These are phyloP conservation scores for Penicillium sp. DNA, from an alignment of 2,329 filamentous ascomycete species.

Conservation along the genomic window DNA sequence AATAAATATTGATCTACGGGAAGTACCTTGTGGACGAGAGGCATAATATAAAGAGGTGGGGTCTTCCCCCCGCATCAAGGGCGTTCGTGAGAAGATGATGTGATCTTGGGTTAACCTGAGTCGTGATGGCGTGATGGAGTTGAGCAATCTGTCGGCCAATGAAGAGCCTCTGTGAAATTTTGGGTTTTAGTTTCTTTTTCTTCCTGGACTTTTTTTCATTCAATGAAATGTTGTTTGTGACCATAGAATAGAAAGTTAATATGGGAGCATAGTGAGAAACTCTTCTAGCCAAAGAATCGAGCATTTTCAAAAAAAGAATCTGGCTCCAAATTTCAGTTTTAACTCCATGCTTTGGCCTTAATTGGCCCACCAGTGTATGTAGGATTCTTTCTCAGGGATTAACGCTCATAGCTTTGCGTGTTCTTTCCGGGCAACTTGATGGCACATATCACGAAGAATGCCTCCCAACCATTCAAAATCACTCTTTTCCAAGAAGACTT, in stretches of 20 bases:
- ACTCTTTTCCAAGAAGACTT: conserved; percentile 78
- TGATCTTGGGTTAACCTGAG: conserved; percentile 14
- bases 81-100: conserved; percentile 18
- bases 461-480: conserved; percentile 75
- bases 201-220: neutral
- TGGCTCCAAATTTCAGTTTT: neutral
- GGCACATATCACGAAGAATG: conserved; percentile 61
- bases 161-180: neutral
- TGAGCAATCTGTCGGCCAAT: neutral
- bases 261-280: neutral
- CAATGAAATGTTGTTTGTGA: neutral
- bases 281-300: neutral
- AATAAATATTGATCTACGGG: neutral
- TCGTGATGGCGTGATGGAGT: conserved; percentile 21
- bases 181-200: neutral
- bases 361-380: too few species aligned
- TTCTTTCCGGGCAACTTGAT: conserved; percentile 54
- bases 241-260: neutral
- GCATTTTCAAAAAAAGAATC: neutral
- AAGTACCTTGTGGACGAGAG: conserved; percentile 9
- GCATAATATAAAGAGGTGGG: conserved; percentile 13
- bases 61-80: conserved; percentile 18
- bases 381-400: too few species aligned
- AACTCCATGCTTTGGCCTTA: too few species aligned
- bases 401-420: neutral